Percentiles rank a stretch among this genome's conserved stretches.
phyloP scores from a whole-genome alignment of 495 filamentous ascomycete genomes.

The Hypoxylon trugodes region DNA sequence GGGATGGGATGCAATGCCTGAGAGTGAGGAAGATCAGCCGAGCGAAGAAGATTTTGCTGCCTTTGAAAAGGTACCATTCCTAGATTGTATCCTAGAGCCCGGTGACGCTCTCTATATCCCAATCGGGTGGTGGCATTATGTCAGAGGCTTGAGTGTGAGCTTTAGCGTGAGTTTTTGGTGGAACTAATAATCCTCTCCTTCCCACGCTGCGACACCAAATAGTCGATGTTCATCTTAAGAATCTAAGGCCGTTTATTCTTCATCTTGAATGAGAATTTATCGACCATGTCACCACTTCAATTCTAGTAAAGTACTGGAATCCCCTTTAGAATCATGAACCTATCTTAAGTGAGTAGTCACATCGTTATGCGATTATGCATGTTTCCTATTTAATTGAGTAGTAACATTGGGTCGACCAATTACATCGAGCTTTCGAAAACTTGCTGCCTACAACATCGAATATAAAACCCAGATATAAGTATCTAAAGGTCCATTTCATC shows the following conservation, averaged over 20 bases:
- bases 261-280: too few relatives aligned
- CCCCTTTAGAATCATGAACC: too few relatives aligned
- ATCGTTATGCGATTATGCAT: slow-evolving; percentile 1
- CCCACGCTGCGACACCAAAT: neutral
- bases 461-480: neutral
- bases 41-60: slow-evolving; percentile 45
- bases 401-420: too few relatives aligned
- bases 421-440: slow-evolving; percentile 12
- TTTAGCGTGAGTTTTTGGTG: slow-evolving; percentile 99
- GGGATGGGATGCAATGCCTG: slow-evolving; percentile 55
- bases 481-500: neutral
- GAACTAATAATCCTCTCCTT: slow-evolving; percentile 59
- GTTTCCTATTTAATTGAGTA: neutral
- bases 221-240: neutral
- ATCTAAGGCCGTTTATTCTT: too few relatives aligned
- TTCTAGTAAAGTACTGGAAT: too few relatives aligned
- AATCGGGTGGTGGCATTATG: slow-evolving; percentile 98
- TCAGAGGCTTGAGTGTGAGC: slow-evolving; percentile 82
- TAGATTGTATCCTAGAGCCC: slow-evolving; percentile 80
- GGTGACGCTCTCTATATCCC: slow-evolving; percentile 94
- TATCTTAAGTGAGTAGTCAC: neutral
- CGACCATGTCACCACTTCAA: too few relatives aligned
- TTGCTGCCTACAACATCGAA: slow-evolving; percentile 7
- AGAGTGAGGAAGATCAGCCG: slow-evolving; percentile 18
- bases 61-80: slow-evolving; percentile 67